Conservation (phyloP, 2,329 filamentous ascomycete genomes). For the Aspergillus texensis region DNA sequence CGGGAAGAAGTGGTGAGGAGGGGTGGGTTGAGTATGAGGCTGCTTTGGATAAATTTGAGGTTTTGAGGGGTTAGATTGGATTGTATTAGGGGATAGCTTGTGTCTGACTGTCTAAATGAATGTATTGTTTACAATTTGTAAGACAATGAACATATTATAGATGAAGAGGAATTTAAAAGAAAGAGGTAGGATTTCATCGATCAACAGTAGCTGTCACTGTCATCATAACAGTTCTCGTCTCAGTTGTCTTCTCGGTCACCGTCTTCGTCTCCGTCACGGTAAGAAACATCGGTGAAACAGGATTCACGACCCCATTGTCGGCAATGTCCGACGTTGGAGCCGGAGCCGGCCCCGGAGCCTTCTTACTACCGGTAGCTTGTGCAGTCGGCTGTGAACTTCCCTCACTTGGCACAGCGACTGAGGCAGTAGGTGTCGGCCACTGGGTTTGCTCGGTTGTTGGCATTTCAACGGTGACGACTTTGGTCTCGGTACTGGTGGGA, state of each 20-base stretch:
- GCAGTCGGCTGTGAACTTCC: background rate
- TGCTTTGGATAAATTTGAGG: background rate
- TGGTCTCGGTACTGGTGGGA: background rate
- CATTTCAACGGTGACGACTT: background rate
- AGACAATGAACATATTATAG: background rate
- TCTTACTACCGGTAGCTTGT: background rate
- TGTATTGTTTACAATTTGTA: background rate
- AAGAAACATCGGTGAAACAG: constrained; percentile 15
- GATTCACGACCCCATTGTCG: constrained; percentile 6
- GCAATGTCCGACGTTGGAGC: background rate
- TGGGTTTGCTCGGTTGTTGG: background rate
- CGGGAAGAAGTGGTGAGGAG: background rate
- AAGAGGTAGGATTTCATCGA: background rate
- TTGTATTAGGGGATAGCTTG: background rate
- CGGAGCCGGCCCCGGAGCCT: background rate
- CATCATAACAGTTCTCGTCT: background rate
- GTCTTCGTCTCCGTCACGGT: constrained; percentile 16
- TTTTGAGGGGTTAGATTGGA: background rate
- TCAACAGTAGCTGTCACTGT: background rate
- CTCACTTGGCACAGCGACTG: background rate
- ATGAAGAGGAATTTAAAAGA: background rate
- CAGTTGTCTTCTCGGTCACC: constrained; percentile 8
- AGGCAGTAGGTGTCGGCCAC: background rate
- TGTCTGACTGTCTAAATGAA: background rate
- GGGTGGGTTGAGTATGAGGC: background rate